Conservation (phyloP, 2,329 filamentous ascomycete genomes). For the Neonectria sp. region DNA sequence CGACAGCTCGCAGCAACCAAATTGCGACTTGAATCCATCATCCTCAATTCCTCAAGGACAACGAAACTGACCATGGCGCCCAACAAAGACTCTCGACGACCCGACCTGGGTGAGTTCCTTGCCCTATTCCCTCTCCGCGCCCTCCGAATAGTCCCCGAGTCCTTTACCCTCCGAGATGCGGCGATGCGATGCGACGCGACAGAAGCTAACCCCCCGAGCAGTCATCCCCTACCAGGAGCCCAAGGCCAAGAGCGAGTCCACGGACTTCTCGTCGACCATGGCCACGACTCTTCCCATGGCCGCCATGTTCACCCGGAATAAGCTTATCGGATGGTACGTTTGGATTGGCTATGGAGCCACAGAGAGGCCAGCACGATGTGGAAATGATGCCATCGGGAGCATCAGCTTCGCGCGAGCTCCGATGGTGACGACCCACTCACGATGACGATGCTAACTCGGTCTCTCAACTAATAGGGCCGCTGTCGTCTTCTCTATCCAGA, state of each 20-base stretch:
- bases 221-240: conserved; percentile 92
- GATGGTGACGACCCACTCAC: conserved; percentile 25
- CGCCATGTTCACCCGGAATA: conserved; percentile 93
- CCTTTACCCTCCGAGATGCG: not conserved
- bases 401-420: not conserved
- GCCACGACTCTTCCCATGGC: conserved; percentile 93
- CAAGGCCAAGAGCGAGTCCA: conserved; percentile 71
- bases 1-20: conserved; percentile 39
- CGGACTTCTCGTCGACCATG: conserved; percentile 81
- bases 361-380: conserved; percentile 1
- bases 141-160: not conserved
- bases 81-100: conserved; percentile 60
- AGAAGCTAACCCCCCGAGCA: conserved; percentile 56
- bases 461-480: conserved; percentile 70
- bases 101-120: conserved; percentile 59
- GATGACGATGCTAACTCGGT: conserved; percentile 8
- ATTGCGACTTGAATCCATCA: conserved; percentile 40
- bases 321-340: conserved; percentile 78
- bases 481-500: conserved; percentile 81
- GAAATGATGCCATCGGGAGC: conserved; percentile 21
- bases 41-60: conserved; percentile 22
- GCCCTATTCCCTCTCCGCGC: not conserved
- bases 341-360: not conserved
- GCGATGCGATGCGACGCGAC: conserved; percentile 23
- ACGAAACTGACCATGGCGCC: conserved; percentile 54